Base-by-base conservation (phyloP, 2,329 filamentous ascomycete species). In the Fusarium anguioides region DNA sequence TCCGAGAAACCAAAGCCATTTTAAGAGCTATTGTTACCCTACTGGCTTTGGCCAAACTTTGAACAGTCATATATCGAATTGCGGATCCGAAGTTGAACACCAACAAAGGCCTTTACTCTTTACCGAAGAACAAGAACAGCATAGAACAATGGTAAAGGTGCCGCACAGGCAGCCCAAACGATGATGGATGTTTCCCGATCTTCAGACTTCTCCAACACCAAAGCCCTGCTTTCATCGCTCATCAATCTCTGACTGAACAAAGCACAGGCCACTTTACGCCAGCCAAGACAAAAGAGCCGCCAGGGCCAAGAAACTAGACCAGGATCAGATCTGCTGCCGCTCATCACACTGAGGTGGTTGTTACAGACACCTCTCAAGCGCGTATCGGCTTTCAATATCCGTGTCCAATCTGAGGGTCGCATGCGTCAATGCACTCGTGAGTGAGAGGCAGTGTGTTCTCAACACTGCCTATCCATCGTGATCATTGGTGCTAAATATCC, bases 281-380 rank as follows among this genome's bases (percentile, higher is more conserved):
- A 57, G 65, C 69, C 65, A 71, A 71, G 68, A 52, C 55, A 46
- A 29, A 66, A 71, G 70, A 71, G 70, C 70, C 63, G 68, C 66
- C 57, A 65, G 40, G 41, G 63, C 60, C 63, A 61, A 65, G 53
- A 17, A 42, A 15, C 26, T 33, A 60, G 40, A 31, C 54, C 69
- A 49, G 70, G 52, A 66, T 68, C 33, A 36, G 56, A 69, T 71
- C 67, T 69, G 41, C 63, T 56, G 50, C 62, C 56, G 48, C 27
- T 29, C 27, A 50, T 68, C 60, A 60, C 45, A 47, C 48, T 51
- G 52, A 41, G 46, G 42, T 33, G 40, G 21, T 53, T 41, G 42
- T 45, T 60, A 39, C 26, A 47, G n/a, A 42, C 62, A 65, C 61
- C 24, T 53, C 47, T 47, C 44, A 27, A 47, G 44, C 40, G 41